A percentile compares a stretch with the other conserved stretches of the same genome.
phyloP scores from a whole-genome alignment of 108 stramenopile species.

The Nitzschia sp. region DNA sequence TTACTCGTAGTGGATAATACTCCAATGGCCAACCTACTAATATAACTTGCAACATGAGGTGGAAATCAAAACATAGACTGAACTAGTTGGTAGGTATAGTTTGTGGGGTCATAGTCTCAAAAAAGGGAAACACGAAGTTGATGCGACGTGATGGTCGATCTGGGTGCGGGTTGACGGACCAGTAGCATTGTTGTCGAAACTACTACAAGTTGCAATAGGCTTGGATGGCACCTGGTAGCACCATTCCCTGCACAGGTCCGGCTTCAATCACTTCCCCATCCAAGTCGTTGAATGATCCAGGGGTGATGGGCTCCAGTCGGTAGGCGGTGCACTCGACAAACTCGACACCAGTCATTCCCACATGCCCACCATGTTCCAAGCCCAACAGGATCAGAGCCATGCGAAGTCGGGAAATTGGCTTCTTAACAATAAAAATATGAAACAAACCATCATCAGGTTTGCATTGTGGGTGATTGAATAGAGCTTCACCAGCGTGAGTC shows the following conservation, averaged over 20 bases:
- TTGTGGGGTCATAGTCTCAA: too few relatives aligned
- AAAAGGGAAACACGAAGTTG: too few relatives aligned
- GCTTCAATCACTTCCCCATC: conserved; percentile 86
- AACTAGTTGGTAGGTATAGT: too few relatives aligned
- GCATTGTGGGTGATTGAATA: conserved; percentile 60
- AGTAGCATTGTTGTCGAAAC: not conserved
- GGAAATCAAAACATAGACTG: too few relatives aligned
- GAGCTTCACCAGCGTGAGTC: conserved; percentile 66
- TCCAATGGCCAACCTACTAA: too few relatives aligned
- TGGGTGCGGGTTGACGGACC: too few relatives aligned
- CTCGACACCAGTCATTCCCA: conserved; percentile 51
- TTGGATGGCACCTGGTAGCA: conserved; percentile 47
- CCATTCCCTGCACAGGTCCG: conserved; percentile 76
- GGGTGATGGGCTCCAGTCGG: conserved; percentile 63
- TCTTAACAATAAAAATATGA: conserved; percentile 62
- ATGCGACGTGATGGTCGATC: too few relatives aligned
- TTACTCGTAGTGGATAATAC: too few relatives aligned
- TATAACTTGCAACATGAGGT: too few relatives aligned
- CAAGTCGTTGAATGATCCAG: conserved; percentile 74
- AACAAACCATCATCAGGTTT: conserved; percentile 78
- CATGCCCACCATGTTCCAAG: conserved; percentile 74
- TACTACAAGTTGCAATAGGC: conserved; percentile 29
- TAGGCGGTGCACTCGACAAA: conserved; percentile 74
- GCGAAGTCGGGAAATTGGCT: conserved; percentile 49
- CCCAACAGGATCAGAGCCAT: conserved; percentile 60